These are phyloP conservation scores for Quercus berberidifolia DNA, from an alignment of 306 rosid species.

Conservation along the genomic window DNA sequence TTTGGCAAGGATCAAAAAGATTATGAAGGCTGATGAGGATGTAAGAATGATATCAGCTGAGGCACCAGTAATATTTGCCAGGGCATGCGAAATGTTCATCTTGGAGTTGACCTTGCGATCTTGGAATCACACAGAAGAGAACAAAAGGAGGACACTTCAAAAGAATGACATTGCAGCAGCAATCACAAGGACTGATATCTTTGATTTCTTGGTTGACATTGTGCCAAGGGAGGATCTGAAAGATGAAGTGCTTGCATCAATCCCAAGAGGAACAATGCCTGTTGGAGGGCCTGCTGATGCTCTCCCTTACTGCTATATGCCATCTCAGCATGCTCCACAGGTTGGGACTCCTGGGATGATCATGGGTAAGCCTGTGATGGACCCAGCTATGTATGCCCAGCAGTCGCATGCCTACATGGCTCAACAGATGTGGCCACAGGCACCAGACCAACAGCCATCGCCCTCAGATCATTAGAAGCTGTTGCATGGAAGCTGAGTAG, in stretches of 20 bases:
- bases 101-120: constrained; percentile 67
- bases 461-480: constrained; percentile 49
- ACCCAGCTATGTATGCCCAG: constrained; percentile 44
- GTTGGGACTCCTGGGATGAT: constrained; percentile 58
- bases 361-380: constrained; percentile 58
- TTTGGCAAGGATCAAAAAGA: constrained; percentile 71
- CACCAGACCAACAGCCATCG: constrained; percentile 43
- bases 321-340: constrained; percentile 44
- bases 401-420: constrained; percentile 53
- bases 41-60: constrained; percentile 74
- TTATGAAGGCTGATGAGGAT: constrained; percentile 78
- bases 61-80: constrained; percentile 66
- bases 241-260: constrained; percentile 67
- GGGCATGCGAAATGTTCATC: constrained; percentile 77
- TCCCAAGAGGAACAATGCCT: constrained; percentile 57
- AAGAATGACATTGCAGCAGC: constrained; percentile 79
- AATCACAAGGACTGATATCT: constrained; percentile 63
- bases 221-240: constrained; percentile 68
- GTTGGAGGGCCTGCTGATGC: constrained; percentile 45
- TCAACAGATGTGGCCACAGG: constrained; percentile 57
- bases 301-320: constrained; percentile 44
- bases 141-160: constrained; percentile 65
- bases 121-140: constrained; percentile 74
- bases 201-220: constrained; percentile 68
- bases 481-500: constrained; percentile 13